Evolutionary conservation across 306 rosid species (phyloP), one percentile per base, ranked within the genome.

Genomic region (Castanospermum australe): DNA sequence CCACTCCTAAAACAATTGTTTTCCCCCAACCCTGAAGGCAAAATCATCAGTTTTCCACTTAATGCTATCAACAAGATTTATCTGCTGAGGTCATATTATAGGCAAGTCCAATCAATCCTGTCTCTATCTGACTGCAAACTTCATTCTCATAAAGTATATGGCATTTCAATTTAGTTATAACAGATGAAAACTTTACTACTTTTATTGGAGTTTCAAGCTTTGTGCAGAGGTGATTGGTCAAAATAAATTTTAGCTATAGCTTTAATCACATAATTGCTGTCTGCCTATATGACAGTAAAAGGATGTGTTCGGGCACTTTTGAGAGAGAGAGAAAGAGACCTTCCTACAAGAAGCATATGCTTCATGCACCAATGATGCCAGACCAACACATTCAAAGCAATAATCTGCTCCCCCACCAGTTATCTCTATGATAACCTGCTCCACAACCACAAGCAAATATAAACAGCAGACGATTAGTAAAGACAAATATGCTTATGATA

Each of bases 341-440:
- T 85, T 81, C 76, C 94, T 83, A 82, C 92, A 89, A 75, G 94
- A 84, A 73, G 91, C 91, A 65, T 73, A 92, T 21, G 98, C 97
- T 74, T 94, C 94, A 22, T 87, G 85, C 39, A 92, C 90, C 83
- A 90, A 71, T 12, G 92, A 88, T n/a, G 96, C 83, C 78, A 45
- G 69, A 68, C 98, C 97, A 54, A 90, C 96, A 51, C 94, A 90
- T 78, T 94, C 97, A 76, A 89, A 92, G 88, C 98, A 92, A 81
- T 81, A 88, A 87, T 92, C 96, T 12, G 92, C 93, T 52, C 96
- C 98, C n/a, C 89, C 92, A 2, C 65, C 88, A 47, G 94, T 94
- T 65, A 84, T 90, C 52, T 90, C 90, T 50, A 8, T 72, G 66
- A 92, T 84, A 60, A 81, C 59, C 98, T 91, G 87, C 47, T 35